These are phyloP conservation scores for Lactarius hengduanensis DNA, from an alignment of 768 basidiomycete species.

Conservation along the genomic window DNA sequence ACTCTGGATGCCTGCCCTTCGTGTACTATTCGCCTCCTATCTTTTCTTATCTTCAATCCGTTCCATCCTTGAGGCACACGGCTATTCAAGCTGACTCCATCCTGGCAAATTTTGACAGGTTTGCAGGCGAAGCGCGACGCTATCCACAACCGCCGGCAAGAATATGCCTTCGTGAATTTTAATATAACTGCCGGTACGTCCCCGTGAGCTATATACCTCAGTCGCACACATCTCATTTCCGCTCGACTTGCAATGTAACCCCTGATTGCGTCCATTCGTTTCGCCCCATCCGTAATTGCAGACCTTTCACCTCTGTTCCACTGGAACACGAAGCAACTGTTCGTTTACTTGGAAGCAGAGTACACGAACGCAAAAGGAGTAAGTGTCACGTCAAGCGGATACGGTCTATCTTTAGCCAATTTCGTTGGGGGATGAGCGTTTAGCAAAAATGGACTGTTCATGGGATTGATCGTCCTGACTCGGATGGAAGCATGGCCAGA, in stretches of 20 bases:
- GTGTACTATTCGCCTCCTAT: conserved; percentile 2
- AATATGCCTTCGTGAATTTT: conserved; percentile 79
- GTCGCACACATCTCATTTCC: neutral
- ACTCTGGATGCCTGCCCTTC: neutral
- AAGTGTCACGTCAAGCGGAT: conserved; percentile 34
- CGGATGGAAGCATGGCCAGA: neutral
- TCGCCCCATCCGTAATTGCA: conserved; percentile 33
- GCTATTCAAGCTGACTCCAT: conserved; percentile 3
- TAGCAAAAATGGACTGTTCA: neutral
- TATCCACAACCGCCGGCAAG: conserved; percentile 62
- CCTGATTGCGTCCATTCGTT: conserved; percentile 8
- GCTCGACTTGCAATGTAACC: conserved; percentile 10
- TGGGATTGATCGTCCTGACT: no score
- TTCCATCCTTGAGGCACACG: neutral
- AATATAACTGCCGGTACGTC: conserved; percentile 73
- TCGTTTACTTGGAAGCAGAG: conserved; percentile 83
- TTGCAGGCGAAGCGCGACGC: conserved; percentile 37
- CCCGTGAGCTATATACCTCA: conserved; percentile 8
- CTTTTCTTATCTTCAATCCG: conserved; percentile 5
- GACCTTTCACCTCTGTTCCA: conserved; percentile 83
- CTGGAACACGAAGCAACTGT: conserved; percentile 97
- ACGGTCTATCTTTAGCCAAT: neutral
- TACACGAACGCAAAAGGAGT: conserved; percentile 74
- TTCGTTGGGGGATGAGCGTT: neutral
- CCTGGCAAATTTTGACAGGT: conserved; percentile 18